Percentiles rank a stretch among this genome's conserved stretches.
phyloP scores from a whole-genome alignment of 306 rosid genomes.

The Cicer chorassanicum region DNA sequence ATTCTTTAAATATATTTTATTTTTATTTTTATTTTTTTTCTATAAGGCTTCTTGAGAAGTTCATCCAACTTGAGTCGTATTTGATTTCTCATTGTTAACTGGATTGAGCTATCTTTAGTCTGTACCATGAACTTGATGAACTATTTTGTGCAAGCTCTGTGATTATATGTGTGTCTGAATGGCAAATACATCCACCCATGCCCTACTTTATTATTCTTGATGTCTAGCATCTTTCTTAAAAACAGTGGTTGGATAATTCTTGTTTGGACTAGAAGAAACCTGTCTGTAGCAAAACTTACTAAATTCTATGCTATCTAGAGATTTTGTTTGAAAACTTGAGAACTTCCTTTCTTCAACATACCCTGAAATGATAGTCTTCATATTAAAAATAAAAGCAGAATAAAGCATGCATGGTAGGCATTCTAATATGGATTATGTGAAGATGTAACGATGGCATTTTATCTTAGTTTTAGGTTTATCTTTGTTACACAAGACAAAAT shows the following conservation, averaged over 20 bases:
- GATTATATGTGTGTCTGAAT: constrained; percentile 17
- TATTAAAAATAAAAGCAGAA: constrained; percentile 8
- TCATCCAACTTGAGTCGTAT: not conserved
- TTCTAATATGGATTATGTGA: not conserved
- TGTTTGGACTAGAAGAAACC: not conserved
- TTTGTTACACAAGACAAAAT: not conserved
- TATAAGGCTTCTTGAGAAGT: not conserved
- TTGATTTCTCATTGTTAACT: constrained; percentile 29
- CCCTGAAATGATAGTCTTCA: constrained; percentile 2
- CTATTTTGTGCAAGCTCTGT: constrained; percentile 7
- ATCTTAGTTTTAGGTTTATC: not conserved
- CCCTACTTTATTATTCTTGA: not conserved
- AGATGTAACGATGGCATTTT: constrained; percentile 8
- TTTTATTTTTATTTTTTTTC: no score
- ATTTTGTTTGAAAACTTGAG: constrained; percentile 17
- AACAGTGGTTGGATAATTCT: not conserved
- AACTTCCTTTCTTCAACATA: not conserved
- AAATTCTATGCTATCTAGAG: not conserved
- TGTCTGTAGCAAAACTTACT: not conserved
- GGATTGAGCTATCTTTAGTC: constrained; percentile 14
- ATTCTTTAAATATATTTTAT: no score
- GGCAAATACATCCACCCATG: not conserved
- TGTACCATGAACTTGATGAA: not conserved
- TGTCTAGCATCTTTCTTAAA: not conserved
- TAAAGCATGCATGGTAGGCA: constrained; percentile 26